A percentile compares a stretch with the other conserved stretches of the same genome.
Conservation (phyloP, 345 rosid genomes). For the Moricandia arvensis region DNA sequence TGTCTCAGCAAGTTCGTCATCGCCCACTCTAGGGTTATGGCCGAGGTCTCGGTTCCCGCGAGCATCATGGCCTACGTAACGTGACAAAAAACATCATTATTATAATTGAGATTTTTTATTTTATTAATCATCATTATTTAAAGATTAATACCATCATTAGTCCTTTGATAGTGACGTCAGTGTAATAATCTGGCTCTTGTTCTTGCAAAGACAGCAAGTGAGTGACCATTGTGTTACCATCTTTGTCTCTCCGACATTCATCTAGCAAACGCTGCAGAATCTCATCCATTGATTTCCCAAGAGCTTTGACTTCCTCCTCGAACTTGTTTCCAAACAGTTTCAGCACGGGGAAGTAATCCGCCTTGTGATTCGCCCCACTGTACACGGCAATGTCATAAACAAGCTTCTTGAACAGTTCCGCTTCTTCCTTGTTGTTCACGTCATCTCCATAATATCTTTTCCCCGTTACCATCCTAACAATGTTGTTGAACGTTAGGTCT, state of each 20-base stretch:
- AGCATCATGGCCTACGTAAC: constrained; percentile 29
- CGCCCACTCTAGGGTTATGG: constrained; percentile 61
- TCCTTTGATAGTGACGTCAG: constrained; percentile 41
- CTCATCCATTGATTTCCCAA: constrained; percentile 24
- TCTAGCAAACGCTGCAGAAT: constrained; percentile 39
- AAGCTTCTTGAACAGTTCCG: constrained; percentile 42
- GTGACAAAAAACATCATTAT: too few relatives aligned
- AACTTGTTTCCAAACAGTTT: constrained; percentile 32
- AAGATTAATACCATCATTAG: constrained; percentile 29
- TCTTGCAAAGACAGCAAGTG: constrained; percentile 39
- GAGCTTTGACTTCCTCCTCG: constrained; percentile 12
- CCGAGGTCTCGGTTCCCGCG: constrained; percentile 67
- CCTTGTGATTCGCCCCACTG: constrained; percentile 23
- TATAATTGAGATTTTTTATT: neutral
- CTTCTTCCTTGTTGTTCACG: constrained; percentile 38
- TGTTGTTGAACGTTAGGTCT: constrained; percentile 39
- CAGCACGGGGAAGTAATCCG: constrained; percentile 33
- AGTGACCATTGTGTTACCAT: constrained; percentile 34
- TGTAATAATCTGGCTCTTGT: constrained; percentile 42
- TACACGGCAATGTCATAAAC: constrained; percentile 33
- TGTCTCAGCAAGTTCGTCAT: constrained; percentile 50
- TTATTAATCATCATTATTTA: neutral
- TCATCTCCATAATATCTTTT: constrained; percentile 54
- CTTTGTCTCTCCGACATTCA: constrained; percentile 22
- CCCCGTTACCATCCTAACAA: constrained; percentile 49